These are phyloP conservation scores for Gaeumannomyces sp. DNA, from an alignment of 2,329 filamentous ascomycete species.

Conservation along the genomic window DNA sequence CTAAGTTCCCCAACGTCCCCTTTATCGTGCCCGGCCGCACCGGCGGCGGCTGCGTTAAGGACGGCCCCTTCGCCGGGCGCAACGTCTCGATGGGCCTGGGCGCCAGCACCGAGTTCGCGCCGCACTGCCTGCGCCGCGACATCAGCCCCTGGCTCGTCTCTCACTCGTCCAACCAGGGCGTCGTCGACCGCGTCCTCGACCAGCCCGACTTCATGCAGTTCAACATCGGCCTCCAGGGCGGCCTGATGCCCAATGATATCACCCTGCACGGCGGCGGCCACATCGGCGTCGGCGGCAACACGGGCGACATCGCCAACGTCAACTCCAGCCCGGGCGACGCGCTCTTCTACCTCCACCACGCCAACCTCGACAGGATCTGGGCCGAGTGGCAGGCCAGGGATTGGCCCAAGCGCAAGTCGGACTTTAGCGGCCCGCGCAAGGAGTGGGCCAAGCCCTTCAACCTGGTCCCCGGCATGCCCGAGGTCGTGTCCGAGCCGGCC, in stretches of 20 bases:
- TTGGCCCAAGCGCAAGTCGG: slow-evolving; percentile 4
- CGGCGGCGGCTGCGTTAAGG: slow-evolving; percentile 4
- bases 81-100: slow-evolving; percentile 6
- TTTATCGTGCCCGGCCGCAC: slow-evolving; percentile 3
- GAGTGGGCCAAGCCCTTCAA: slow-evolving; percentile 1
- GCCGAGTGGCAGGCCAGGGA: slow-evolving; percentile 5
- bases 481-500: neutral
- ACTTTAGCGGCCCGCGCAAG: slow-evolving; percentile 4
- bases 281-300: slow-evolving; percentile 5
- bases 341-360: slow-evolving; percentile 23
- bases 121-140: slow-evolving; percentile 8
- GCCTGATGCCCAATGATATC: neutral
- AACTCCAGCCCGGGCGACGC: slow-evolving; percentile 6
- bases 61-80: slow-evolving; percentile 7
- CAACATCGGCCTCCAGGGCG: slow-evolving; percentile 2
- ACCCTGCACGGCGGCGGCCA: slow-evolving; percentile 5
- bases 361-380: slow-evolving; percentile 18
- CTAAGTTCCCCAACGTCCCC: neutral
- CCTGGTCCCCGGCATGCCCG: neutral
- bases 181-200: slow-evolving; percentile 1
- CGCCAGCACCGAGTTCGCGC: neutral
- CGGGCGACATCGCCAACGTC: slow-evolving; percentile 1
- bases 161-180: neutral
- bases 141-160: neutral
- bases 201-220: neutral